These are phyloP conservation scores for Astrothelium subdiscretum DNA, from an alignment of 495 filamentous ascomycete genomes.

Conservation along the genomic window DNA sequence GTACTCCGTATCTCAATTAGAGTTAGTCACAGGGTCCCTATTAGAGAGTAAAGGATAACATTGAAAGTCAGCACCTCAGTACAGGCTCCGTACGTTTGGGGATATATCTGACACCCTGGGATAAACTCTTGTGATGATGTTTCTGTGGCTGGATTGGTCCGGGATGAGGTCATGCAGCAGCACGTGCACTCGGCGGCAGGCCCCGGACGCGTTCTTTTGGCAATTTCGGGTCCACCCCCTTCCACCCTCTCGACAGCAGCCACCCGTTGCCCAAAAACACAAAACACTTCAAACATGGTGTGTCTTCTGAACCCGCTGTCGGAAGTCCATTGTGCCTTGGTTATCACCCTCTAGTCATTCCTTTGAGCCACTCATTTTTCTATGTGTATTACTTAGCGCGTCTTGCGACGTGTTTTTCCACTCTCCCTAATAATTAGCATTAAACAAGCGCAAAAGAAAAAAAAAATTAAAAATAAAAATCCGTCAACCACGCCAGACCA, in stretches of 20 bases:
- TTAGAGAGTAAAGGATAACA: no score
- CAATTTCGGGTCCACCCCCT: neutral
- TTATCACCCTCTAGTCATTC: neutral
- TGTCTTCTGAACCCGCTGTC: neutral
- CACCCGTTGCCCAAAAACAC: neutral
- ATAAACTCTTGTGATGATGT: no score
- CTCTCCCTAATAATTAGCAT: neutral
- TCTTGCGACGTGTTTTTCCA: neutral
- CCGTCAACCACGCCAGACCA: neutral
- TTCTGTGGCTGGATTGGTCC: no score
- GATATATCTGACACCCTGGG: no score
- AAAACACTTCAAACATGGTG: neutral
- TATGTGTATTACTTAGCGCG: neutral
- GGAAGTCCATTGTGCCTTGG: neutral
- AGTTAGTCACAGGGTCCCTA: no score
- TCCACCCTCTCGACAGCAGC: neutral
- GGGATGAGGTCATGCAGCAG: neutral
- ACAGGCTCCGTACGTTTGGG: no score
- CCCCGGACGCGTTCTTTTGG: neutral
- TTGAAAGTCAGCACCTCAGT: no score
- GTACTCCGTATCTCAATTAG: no score
- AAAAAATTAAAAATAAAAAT: neutral
- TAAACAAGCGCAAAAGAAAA: no score
- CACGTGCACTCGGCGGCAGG: conserved; percentile 2
- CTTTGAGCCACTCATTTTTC: neutral